Evolutionary conservation across 148 eudicot genomes (phyloP), one percentile per base, ranked within the genome.

Genomic region (Fagopyrum homotropicum): DNA sequence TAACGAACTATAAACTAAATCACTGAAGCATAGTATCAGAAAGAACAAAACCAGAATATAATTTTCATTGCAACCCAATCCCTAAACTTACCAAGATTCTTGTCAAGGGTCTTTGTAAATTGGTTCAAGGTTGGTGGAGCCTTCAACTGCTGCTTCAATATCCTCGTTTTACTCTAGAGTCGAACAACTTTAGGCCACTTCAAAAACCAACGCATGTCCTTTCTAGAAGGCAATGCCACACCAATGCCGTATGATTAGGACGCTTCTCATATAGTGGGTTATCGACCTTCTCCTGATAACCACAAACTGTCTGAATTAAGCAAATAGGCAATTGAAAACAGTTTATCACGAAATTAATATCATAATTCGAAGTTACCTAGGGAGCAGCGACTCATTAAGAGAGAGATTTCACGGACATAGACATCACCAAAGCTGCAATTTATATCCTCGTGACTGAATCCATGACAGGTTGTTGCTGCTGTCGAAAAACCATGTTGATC

Each of bases 71-170:
- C 66, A 60, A 22, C 12, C 26, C 9, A 35, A 60, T 22, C 26
- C 15, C 43, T 22, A 4, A 35, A 7, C 49, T 57, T 76, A 89
- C 90, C 90, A 48, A 89, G 83, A 63, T 89, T 89, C 85, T 87
- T 89, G 84, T 89, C 93, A 48, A 89, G 89, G 0, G 93, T 88
- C 73, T 89, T 89, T 9, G 93, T 80, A 83, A 89, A 89, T 77
- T 89, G 93, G 63, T 89, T 85, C 75, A 89, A 73, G 1, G 90
- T 79, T 4, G 93, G 93, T 0, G 93, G 93, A 29, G 87, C 93
- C 88, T 89, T 89, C 86, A 89, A 80, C 45, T 90, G 84, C 79
- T 87, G 90, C 87, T 83, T 89, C 48, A 89, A 73, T 16, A 89
- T 87, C 81, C 88, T 89, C 78, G 61, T 82, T 73, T 87, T 85